Conservation (phyloP, 306 rosid species). For the Fagus crenata region DNA sequence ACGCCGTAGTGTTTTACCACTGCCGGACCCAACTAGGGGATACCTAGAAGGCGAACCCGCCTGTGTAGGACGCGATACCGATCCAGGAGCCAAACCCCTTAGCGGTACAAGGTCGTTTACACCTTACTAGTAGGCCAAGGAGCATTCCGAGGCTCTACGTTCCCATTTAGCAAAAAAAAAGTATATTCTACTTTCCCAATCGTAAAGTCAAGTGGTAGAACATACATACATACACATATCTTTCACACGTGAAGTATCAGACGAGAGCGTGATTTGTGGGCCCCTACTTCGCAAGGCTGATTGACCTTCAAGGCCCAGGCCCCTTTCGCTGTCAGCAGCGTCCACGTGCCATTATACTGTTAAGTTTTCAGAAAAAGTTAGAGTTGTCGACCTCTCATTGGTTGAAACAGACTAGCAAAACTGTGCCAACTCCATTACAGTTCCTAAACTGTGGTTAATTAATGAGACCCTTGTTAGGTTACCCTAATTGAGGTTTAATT, state of each 20-base stretch:
- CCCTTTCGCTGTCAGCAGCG: not conserved
- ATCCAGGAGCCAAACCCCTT: too few species aligned
- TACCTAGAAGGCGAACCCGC: too few species aligned
- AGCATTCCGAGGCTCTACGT: too few species aligned
- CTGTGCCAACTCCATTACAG: not conserved
- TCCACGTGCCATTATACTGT: conserved; percentile 18
- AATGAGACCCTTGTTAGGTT: not conserved
- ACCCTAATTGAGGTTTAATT: not conserved
- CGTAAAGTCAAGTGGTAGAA: not conserved
- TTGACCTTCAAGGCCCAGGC: conserved; percentile 13
- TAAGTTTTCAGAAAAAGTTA: not conserved
- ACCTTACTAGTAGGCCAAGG: too few species aligned
- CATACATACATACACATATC: not conserved
- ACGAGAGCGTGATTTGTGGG: not conserved
- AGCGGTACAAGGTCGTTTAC: too few species aligned
- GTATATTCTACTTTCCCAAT: not conserved
- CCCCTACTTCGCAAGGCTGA: conserved; percentile 9
- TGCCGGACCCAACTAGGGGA: too few species aligned
- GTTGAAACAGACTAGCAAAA: not conserved
- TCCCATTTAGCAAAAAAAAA: too few species aligned
- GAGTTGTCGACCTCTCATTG: not conserved
- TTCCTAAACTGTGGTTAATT: not conserved
- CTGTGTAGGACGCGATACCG: too few species aligned
- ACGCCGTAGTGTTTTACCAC: too few species aligned
- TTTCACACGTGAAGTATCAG: conserved; percentile 2